Base-by-base conservation (phyloP, 495 filamentous ascomycete species). In the Podospora didyma region DNA sequence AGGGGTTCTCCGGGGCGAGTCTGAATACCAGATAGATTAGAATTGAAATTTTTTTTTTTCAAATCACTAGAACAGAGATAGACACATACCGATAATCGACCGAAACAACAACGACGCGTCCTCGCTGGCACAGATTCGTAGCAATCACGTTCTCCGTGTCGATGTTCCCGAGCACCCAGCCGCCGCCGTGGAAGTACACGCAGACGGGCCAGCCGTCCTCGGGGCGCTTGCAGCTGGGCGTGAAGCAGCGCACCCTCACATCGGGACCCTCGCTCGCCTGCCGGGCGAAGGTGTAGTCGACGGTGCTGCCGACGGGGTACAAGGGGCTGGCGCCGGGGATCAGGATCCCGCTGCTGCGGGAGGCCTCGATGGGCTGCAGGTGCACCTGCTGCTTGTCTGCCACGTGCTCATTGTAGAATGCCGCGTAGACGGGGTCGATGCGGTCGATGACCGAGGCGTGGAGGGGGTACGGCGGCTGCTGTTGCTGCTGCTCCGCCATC, bases 121-220 rank as follows among this genome's bases (percentile, higher is more conserved):
- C 75, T 21, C 79, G 66, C 24, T 66, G 67, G 55, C 80, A 82
- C 12, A 84, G 62, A 59, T 83, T 77, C 41, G 77, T 76, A 51
- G 78, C 81, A n/a, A 84, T 78, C 21, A 75, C 72, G 51, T 83
- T 84, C 67, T 83, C 80, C 1, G 81, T 83, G 45, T 83, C 73
- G 41, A 84, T 82, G 41, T 78, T 81, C 0, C 81, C 81, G 45
- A 84, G 56, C 10, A 84, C 81, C 81, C 81, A 84, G 11, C 81
- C 81, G 3, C 80, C 81, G 14, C 82, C 82, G 55, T 85, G 82
- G 61, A 80, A 78, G 59, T 82, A 85, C 3, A 85, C 53, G 67
- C 80, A 75, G 20, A 80, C 75, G 3, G 80, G 79, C 79, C 80
- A 85, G 54, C 82, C 82, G 1, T 56, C 61, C 6, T 62, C 62